These are phyloP conservation scores for Xerocomus amazonicus DNA, from an alignment of 1,284 basidiomycete genomes.

Conservation along the genomic window DNA sequence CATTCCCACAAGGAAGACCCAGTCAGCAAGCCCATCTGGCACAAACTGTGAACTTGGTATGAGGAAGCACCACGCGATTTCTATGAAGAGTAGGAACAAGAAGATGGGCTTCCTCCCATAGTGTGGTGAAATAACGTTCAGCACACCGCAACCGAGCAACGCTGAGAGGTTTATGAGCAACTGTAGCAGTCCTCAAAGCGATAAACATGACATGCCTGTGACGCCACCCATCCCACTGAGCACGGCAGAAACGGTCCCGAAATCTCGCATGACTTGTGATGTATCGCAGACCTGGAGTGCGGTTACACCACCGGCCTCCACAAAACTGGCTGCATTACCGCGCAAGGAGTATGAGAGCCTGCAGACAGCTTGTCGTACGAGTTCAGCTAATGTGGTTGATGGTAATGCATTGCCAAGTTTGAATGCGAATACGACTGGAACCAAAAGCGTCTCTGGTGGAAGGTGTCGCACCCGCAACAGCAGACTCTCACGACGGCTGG, in stretches of 20 bases:
- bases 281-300: slow-evolving; percentile 24
- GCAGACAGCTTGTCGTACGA: slow-evolving; percentile 29
- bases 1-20: slow-evolving; percentile 20
- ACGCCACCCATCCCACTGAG: slow-evolving; percentile 18
- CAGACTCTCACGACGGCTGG: no score
- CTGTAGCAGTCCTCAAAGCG: no score
- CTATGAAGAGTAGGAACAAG: slow-evolving; percentile 16
- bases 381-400: slow-evolving; percentile 28
- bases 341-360: slow-evolving; percentile 21
- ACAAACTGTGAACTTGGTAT: slow-evolving; percentile 20
- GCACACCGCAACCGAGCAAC: slow-evolving; percentile 16
- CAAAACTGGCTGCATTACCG: slow-evolving; percentile 9
- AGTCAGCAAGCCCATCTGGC: slow-evolving; percentile 12
- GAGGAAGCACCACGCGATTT: slow-evolving; percentile 13
- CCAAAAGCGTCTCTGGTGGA: neutral
- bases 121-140: slow-evolving; percentile 25
- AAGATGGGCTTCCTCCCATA: slow-evolving; percentile 34
- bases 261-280: slow-evolving; percentile 23
- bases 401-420: neutral
- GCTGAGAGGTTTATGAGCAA: slow-evolving; percentile 17
- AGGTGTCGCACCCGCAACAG: neutral
- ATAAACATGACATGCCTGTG: slow-evolving; percentile 17
- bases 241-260: slow-evolving; percentile 18
- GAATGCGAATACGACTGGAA: neutral
- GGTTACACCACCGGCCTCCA: neutral